These are phyloP conservation scores for Cercophora newfieldiana DNA, from an alignment of 495 filamentous ascomycete genomes.

Conservation along the genomic window DNA sequence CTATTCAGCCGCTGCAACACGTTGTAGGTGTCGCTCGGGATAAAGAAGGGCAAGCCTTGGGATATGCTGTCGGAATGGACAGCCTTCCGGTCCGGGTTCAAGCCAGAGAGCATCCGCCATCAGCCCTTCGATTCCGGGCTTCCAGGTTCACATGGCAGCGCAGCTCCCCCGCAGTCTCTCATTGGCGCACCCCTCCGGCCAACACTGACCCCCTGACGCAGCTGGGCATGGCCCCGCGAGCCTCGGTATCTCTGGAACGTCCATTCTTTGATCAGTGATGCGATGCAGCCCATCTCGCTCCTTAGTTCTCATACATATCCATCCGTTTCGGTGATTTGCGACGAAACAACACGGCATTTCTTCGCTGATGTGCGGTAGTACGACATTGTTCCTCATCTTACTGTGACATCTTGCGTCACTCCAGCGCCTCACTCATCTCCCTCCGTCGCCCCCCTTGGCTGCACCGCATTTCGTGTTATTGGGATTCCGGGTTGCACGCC, in stretches of 20 bases:
- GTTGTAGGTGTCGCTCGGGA: not conserved
- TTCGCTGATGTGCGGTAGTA: not conserved
- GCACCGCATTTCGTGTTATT: not conserved
- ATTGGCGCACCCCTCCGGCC: not conserved
- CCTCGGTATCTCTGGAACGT: constrained; percentile 16
- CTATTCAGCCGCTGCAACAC: not conserved
- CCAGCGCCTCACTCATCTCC: not conserved
- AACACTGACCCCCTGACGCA: not conserved
- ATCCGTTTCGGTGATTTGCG: not conserved
- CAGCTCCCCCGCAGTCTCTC: not conserved
- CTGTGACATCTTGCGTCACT: not conserved
- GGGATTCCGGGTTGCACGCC: not conserved
- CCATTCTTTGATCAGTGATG: not conserved
- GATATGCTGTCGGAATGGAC: not conserved
- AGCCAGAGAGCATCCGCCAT: not conserved
- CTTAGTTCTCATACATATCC: not conserved
- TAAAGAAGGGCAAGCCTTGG: not conserved
- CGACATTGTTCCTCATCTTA: not conserved
- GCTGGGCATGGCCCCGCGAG: constrained; percentile 6
- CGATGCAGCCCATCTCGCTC: not conserved
- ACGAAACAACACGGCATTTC: not conserved
- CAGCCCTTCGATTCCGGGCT: not conserved
- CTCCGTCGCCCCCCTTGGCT: not conserved
- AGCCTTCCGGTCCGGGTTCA: not conserved
- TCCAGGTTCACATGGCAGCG: not conserved